Percentiles rank a stretch among this genome's conserved stretches.
These are phyloP conservation scores for Spergularia azorica DNA, from an alignment of 179 eudicot genomes.

Conservation along the genomic window DNA sequence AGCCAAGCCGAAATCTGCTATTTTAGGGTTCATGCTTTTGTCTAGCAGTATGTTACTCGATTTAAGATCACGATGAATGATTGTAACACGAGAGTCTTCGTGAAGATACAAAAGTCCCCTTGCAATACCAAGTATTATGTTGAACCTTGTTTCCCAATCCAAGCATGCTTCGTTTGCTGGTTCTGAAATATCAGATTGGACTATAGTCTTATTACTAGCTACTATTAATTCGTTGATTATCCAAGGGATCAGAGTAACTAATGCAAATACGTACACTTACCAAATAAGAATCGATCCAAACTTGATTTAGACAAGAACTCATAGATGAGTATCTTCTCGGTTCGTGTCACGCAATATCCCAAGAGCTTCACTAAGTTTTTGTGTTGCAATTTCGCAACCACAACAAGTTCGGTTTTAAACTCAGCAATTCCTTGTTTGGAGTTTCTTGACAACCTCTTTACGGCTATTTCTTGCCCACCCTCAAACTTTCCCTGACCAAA, in stretches of 20 bases:
- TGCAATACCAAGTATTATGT: too few species aligned
- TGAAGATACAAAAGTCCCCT: too few species aligned
- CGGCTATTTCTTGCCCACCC: constrained; percentile 9
- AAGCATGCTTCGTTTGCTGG: too few species aligned
- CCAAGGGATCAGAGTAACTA: too few species aligned
- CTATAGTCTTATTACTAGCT: too few species aligned
- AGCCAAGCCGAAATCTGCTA: too few species aligned
- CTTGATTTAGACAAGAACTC: constrained; percentile 11
- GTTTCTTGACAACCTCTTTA: constrained; percentile 15
- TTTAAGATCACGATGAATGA: too few species aligned
- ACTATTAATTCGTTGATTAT: too few species aligned
- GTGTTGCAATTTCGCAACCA: constrained; percentile 12
- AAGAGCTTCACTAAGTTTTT: constrained; percentile 8
- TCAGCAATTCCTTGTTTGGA: constrained; percentile 9
- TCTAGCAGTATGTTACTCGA: too few species aligned
- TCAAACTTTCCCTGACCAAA: background rate
- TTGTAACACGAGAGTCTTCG: too few species aligned
- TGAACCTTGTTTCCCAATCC: too few species aligned
- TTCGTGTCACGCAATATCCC: constrained; percentile 16
- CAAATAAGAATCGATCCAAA: background rate
- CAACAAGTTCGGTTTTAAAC: constrained; percentile 2
- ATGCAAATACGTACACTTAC: background rate
- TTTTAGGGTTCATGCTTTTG: too few species aligned
- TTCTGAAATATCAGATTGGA: background rate
- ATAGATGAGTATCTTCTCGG: constrained; percentile 32